Conservation (phyloP, 1,284 basidiomycete species). For the Sanghuangporus sanghuang region DNA sequence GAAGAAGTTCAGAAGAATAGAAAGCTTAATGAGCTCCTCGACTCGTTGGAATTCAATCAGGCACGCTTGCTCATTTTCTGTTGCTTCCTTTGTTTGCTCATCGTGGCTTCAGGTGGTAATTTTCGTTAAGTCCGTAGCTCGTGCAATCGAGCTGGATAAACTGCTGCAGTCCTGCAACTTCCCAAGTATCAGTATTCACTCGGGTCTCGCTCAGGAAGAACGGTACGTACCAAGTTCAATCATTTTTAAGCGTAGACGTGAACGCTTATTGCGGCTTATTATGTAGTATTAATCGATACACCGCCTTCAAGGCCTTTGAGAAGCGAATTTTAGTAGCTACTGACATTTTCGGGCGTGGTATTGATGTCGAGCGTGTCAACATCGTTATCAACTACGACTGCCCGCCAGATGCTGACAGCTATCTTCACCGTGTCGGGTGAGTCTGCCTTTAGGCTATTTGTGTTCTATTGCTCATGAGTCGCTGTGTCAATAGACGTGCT, state of each 20-base stretch:
- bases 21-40: constrained; percentile 95
- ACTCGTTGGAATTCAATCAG: constrained; percentile 98
- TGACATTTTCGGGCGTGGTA: constrained; percentile 96
- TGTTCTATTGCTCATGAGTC: background rate
- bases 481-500: constrained; percentile 62
- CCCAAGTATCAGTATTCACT: constrained; percentile 97
- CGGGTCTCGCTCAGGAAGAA: constrained; percentile 91
- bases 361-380: constrained; percentile 97
- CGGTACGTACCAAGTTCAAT: constrained; percentile 52
- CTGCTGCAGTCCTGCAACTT: constrained; percentile 97
- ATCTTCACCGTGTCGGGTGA: constrained; percentile 95
- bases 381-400: constrained; percentile 97
- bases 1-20: constrained; percentile 96
- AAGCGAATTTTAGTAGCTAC: constrained; percentile 98
- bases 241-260: constrained; percentile 4
- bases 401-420: constrained; percentile 95
- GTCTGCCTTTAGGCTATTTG: constrained; percentile 21
- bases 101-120: constrained; percentile 79
- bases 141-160: constrained; percentile 96
- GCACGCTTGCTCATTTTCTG: constrained; percentile 35
- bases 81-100: background rate
- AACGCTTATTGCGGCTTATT: constrained; percentile 14
- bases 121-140: constrained; percentile 96
- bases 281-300: constrained; percentile 88
- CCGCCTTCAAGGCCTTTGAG: constrained; percentile 99